These are phyloP conservation scores for Cinnamomum micranthum DNA, from an alignment of 164 flowering plant genomes.

Conservation along the genomic window DNA sequence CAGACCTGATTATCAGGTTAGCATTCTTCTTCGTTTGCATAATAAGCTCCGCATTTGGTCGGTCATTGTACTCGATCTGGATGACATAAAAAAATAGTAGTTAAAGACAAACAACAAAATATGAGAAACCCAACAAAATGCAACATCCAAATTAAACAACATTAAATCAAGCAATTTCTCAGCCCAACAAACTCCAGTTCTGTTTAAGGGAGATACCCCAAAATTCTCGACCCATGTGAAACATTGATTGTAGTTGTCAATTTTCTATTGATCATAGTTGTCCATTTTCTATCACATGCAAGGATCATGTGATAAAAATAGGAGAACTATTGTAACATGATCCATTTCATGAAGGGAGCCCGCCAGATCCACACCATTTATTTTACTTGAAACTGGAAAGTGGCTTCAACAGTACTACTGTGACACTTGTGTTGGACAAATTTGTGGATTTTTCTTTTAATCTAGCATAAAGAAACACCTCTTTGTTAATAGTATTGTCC, in stretches of 20 bases:
- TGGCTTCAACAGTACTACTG: neutral
- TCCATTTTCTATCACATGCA: too few relatives aligned
- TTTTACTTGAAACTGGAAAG: neutral
- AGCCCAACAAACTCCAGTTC: neutral
- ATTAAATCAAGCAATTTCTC: neutral
- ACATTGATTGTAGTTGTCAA: too few relatives aligned
- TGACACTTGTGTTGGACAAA: neutral
- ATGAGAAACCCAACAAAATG: neutral
- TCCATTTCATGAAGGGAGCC: neutral
- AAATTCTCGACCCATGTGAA: too few relatives aligned
- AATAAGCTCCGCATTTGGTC: constrained; percentile 88
- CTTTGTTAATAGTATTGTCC: neutral
- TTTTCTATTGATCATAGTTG: too few relatives aligned
- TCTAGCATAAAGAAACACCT: neutral
- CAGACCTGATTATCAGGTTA: constrained; percentile 36
- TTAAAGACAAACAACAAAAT: too few relatives aligned
- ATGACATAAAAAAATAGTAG: neutral
- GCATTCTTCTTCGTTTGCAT: constrained; percentile 71
- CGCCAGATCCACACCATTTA: neutral
- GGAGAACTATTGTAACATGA: too few relatives aligned
- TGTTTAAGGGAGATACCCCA: too few relatives aligned
- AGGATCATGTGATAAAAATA: too few relatives aligned
- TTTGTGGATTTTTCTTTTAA: too few relatives aligned
- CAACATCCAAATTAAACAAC: neutral
- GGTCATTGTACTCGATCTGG: constrained; percentile 84